phyloP scores from a whole-genome alignment of 176 grass and related monocot genomes.

The Tillandsia leiboldiana region DNA sequence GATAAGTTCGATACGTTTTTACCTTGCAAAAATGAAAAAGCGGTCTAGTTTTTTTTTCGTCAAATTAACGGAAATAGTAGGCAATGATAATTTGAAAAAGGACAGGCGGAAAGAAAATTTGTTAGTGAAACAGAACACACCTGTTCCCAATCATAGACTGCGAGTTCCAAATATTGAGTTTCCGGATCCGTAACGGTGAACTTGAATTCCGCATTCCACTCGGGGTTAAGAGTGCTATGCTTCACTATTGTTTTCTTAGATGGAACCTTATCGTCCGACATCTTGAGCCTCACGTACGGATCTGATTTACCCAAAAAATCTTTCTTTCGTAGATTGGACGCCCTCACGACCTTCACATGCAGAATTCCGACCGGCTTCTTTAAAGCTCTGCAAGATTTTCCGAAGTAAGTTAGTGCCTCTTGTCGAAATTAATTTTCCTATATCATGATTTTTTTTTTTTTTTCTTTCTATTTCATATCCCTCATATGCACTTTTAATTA shows the following conservation, averaged over 20 bases:
- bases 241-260: slow-evolving; percentile 89
- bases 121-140: slow-evolving; percentile 20
- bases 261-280: slow-evolving; percentile 68
- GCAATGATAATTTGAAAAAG: slow-evolving; percentile 4
- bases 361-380: slow-evolving; percentile 88
- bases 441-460: too few relatives aligned
- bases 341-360: slow-evolving; percentile 59
- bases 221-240: slow-evolving; percentile 75
- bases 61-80: too few relatives aligned
- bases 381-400: slow-evolving; percentile 46
- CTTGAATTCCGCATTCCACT: slow-evolving; percentile 89
- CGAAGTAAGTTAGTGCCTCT: slow-evolving; percentile 4
- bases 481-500: too few relatives aligned
- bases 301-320: slow-evolving; percentile 94
- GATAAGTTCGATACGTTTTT: too few relatives aligned
- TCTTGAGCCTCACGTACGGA: slow-evolving; percentile 85
- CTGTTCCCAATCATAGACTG: slow-evolving; percentile 91
- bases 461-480: too few relatives aligned
- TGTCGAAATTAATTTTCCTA: not conserved
- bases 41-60: too few relatives aligned
- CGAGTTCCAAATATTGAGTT: slow-evolving; percentile 55
- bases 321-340: slow-evolving; percentile 70
- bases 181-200: slow-evolving; percentile 77
- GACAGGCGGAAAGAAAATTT: slow-evolving; percentile 4
- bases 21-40: not conserved